These are phyloP conservation scores for Trichoderma koningiopsis DNA, from an alignment of 2,329 filamentous ascomycete species.

Conservation along the genomic window DNA sequence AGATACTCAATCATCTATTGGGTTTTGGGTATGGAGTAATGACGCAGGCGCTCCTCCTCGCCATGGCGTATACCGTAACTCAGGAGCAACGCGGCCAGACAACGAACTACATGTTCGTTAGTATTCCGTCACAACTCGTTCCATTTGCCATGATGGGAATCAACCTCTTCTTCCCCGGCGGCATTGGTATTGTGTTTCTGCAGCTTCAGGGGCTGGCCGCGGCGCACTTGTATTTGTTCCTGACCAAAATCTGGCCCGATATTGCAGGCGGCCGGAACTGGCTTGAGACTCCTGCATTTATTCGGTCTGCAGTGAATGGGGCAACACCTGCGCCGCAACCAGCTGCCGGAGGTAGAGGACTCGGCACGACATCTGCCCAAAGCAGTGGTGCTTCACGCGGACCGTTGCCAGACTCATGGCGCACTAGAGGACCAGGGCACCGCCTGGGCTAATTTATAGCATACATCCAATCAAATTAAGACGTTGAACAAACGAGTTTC, in stretches of 20 bases:
- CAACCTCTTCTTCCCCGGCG: conserved; percentile 66
- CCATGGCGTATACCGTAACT: conserved; percentile 79
- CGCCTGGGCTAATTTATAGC: conserved; percentile 55
- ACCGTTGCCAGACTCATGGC: conserved; percentile 65
- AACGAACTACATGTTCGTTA: conserved; percentile 78
- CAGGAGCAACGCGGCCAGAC: conserved; percentile 81
- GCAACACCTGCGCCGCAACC: conserved; percentile 1
- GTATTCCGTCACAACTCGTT: conserved; percentile 77
- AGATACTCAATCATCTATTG: conserved; percentile 38
- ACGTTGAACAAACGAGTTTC: neutral
- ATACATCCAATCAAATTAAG: neutral
- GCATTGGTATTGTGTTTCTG: conserved; percentile 57
- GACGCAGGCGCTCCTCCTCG: conserved; percentile 69
- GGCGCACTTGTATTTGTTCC: conserved; percentile 87
- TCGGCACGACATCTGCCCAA: conserved; percentile 42
- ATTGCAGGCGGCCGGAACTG: conserved; percentile 82
- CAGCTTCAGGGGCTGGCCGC: conserved; percentile 80
- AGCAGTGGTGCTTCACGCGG: conserved; percentile 49
- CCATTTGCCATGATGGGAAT: conserved; percentile 79
- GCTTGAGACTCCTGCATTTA: conserved; percentile 70
- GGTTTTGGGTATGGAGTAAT: conserved; percentile 48
- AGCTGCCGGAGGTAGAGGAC: conserved; percentile 22
- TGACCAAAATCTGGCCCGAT: conserved; percentile 83
- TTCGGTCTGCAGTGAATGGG: conserved; percentile 55
- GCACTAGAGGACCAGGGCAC: conserved; percentile 61